Evolutionary conservation across 495 filamentous ascomycete genomes (phyloP), one percentile per base, ranked within the genome.

Genomic region (Darksidea phi): DNA sequence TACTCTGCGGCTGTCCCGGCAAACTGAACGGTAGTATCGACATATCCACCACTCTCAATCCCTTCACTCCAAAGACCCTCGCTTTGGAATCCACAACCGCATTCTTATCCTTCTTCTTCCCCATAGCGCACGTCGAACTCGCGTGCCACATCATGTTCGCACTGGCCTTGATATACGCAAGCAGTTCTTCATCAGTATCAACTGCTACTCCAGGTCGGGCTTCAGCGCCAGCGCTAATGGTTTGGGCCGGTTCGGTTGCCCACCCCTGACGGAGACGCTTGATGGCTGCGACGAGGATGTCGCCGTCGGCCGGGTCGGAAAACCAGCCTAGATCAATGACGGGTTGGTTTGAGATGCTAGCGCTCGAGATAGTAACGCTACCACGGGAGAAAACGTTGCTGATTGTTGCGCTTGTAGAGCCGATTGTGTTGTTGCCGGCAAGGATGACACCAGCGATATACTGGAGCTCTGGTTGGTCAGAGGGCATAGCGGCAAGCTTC

Each of bases 391-490:
- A 74, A 87, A 74, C 2, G 69, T 68, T 2, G 58, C 60, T 17
- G 72, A 82, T 69, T 17, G 74, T 67, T 0, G 76, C 80, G 56
- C 77, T 78, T 50, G 80, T 78, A 47, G 71, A 76, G 2, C 71
- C 75, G 3, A 32, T 32, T 3, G 10, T 3, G 28, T 32, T 32
- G 15, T 63, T 65, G 0, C 75, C 72, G 20, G 75, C 52, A 0
- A 56, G 74, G 57, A 67, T 67, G 42, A 23, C 47, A 23, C 51
- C 36, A 20, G 58, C 13, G 25, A 82, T 28, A 57, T 77, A 82
- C 69, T 84, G 80, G n/a, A 83, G 60, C 21, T 85, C 81, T 0
- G 83, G 84, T 83, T 83, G 86, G 63, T 86, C 82, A 0, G 54
- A 11, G 0, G 82, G 76, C 49, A 80, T 80, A 50, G 17, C 63